Evolutionary conservation across 108 stramenopile genomes (phyloP).

Genomic region (Poteriospumella lacustris): DNA sequence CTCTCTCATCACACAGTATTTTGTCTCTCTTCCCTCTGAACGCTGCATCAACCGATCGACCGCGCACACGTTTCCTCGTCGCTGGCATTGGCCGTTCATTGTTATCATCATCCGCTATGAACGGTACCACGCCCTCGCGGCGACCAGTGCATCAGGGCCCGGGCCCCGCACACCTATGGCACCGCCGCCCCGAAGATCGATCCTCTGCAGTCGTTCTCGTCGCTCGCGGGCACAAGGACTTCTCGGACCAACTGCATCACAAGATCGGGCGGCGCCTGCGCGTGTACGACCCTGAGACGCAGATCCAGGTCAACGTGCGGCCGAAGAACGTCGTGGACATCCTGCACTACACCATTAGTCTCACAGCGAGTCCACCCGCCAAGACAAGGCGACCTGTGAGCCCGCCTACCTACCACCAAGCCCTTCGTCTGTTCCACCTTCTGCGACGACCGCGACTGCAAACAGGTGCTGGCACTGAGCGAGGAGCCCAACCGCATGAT

Average conservation of each 20-base stretch:
- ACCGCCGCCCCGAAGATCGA: neutral
- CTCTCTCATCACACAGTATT: no score
- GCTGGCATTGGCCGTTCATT: no score
- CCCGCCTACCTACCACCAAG: conserved; percentile 18
- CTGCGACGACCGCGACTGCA: conserved; percentile 41
- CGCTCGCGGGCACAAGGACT: neutral
- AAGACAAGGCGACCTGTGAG: conserved; percentile 40
- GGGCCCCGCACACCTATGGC: conserved; percentile 18
- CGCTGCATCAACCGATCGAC: no score
- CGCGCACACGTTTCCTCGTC: no score
- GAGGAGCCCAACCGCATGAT: conserved; percentile 40
- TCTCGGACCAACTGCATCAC: neutral
- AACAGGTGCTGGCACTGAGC: conserved; percentile 36
- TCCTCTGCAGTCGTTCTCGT: neutral
- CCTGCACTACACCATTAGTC: neutral
- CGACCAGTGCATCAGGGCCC: no score
- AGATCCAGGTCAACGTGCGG: neutral
- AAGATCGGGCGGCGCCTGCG: neutral
- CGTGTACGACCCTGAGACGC: conserved; percentile 16
- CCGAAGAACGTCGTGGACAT: neutral
- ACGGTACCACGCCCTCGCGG: no score
- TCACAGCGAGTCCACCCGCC: neutral
- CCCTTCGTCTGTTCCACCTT: conserved; percentile 46
- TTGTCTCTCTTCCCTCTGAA: no score
- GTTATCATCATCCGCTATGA: no score